Base-by-base conservation (phyloP, 306 rosid genomes). In the Rosa rugosa region DNA sequence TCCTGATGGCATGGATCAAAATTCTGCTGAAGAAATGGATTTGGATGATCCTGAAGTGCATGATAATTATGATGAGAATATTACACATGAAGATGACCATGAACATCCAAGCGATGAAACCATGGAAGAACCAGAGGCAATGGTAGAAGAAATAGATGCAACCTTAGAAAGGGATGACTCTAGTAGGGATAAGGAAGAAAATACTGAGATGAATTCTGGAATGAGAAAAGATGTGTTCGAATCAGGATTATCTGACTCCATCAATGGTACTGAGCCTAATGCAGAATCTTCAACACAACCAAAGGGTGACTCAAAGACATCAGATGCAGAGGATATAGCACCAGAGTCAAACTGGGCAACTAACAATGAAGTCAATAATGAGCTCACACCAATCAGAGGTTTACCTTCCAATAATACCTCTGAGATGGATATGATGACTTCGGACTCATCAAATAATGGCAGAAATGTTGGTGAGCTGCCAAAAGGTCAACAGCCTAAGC, bases 381-480 rank as follows among this genome's bases (percentile, higher is more conserved):
- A 86, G 80, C 86, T 86, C 81, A 77, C 89, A 75, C 88, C 84
- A 64, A 53, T 77, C 31, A 90, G 91, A 34, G 92, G 92, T 49
- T 75, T 90, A 68, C 94, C 97, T 73, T 84, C 92, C 25, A 73
- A 70, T 67, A 84, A 82, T 85, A 77, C 79, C 62, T 84, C 94
- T 75, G 88, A 91, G 69, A 73, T 80, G 86, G 92, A 95, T 83
- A 42, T 79, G 67, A 75, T 80, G 82, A 81, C 81, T 66, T 82
- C 90, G 12, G 95, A 91, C 76, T 77, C 89, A n/a, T 85, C 91
- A 64, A 87, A 87, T 77, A 74, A 80, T 71, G 97, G 97, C 75
- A 84, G 80, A 76, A 72, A 85, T 25, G 83, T 85, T 62, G 84
- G 87, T 72, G 85, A 75, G 62, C 91, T 77, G 78, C 80, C 83